phyloP scores from a whole-genome alignment of 2,329 filamentous ascomycete species.

The Zasmidium citrigriseum region DNA sequence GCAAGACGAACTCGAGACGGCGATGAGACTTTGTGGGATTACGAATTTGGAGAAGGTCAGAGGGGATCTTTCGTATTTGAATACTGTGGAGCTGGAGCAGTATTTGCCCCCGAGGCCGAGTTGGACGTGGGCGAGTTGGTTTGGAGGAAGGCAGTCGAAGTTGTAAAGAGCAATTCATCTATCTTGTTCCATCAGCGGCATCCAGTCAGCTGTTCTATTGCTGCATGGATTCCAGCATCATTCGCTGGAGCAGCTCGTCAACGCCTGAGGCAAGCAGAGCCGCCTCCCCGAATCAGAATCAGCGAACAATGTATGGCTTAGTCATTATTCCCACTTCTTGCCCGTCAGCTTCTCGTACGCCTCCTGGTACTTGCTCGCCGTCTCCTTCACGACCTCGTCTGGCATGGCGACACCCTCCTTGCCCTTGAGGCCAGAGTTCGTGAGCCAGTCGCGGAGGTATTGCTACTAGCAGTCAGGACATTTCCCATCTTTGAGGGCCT shows the following conservation, averaged over 20 bases:
- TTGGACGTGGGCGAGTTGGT: conserved; percentile 14
- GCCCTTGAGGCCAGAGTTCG: conserved; percentile 69
- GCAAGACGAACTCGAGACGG: conserved; percentile 63
- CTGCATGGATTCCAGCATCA: too few species aligned
- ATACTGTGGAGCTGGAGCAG: conserved; percentile 55
- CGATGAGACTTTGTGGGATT: conserved; percentile 67
- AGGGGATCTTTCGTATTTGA: conserved; percentile 57
- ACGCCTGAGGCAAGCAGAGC: too few species aligned
- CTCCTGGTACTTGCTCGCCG: conserved; percentile 72
- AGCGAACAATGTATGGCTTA: too few species aligned
- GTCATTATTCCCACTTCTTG: conserved; percentile 21
- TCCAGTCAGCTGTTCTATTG: too few species aligned
- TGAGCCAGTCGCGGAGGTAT: conserved; percentile 77
- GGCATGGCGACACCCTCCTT: conserved; percentile 73
- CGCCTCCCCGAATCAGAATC: too few species aligned
- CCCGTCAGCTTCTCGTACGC: conserved; percentile 65
- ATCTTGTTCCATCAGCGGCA: not conserved
- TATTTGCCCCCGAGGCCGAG: conserved; percentile 42
- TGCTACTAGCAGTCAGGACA: conserved; percentile 27
- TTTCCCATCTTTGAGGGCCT: not conserved
- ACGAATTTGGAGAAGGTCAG: conserved; percentile 62
- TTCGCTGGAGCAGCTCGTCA: too few species aligned
- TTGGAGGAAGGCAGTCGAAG: conserved; percentile 21
- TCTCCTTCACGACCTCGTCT: conserved; percentile 68
- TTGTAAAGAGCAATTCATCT: conserved; percentile 8